Conservation (phyloP, 2,329 filamentous ascomycete genomes). For the Paracorniculantispora psalliotae region DNA sequence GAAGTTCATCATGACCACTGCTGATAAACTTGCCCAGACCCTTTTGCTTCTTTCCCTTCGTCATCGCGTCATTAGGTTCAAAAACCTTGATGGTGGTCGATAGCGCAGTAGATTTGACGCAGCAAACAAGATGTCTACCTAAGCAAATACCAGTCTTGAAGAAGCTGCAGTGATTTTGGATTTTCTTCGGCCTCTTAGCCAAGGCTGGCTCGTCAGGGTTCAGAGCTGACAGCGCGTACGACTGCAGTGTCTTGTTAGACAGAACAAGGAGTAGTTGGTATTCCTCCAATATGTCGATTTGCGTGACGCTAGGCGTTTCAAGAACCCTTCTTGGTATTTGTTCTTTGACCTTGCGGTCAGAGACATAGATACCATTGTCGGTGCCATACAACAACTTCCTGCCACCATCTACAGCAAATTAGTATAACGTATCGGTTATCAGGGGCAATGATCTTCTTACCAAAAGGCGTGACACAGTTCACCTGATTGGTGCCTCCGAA, state of each 20-base stretch:
- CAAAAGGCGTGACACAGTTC: conserved; percentile 90
- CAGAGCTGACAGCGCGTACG: conserved; percentile 81
- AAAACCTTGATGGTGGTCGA: conserved; percentile 99
- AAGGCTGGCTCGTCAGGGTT: conserved; percentile 77
- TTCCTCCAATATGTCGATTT: conserved; percentile 94
- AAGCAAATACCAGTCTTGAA: conserved; percentile 97
- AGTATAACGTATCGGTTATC: conserved; percentile 16
- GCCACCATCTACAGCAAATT: conserved; percentile 67
- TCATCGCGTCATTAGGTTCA: conserved; percentile 92
- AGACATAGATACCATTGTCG: conserved; percentile 87
- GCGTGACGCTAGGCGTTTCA: conserved; percentile 81
- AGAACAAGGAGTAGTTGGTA: conserved; percentile 88
- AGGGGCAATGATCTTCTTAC: conserved; percentile 42
- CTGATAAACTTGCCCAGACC: conserved; percentile 95
- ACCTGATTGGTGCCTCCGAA: conserved; percentile 70
- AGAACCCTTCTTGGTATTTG: conserved; percentile 74
- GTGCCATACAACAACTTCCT: conserved; percentile 93
- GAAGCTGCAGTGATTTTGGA: conserved; percentile 95
- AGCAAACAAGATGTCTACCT: conserved; percentile 89
- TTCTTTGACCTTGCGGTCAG: conserved; percentile 86
- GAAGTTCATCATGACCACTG: conserved; percentile 85
- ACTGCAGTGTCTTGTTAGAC: conserved; percentile 87
- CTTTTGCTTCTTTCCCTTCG: conserved; percentile 91
- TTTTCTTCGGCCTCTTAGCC: conserved; percentile 87
- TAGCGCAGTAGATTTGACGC: conserved; percentile 87